Evolutionary conservation across 1,139 yeast species (phyloP), one percentile per base, ranked within the genome.

Genomic region (Candida mesenterica): DNA sequence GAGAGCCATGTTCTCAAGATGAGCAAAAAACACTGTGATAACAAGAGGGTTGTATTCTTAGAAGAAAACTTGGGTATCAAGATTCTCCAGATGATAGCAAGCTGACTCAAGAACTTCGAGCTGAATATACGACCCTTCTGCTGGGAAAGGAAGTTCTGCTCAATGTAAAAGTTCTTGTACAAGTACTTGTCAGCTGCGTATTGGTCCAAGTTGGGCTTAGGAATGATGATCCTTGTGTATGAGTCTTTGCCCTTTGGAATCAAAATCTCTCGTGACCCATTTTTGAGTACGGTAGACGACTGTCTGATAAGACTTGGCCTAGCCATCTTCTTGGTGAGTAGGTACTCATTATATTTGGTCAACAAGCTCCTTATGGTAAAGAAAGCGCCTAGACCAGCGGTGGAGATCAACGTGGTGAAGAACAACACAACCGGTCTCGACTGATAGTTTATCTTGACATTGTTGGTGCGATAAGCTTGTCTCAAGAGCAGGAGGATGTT

Each of bases 1-100:
- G 95, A 84, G 40, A 90, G 69, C 85, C 92, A 90, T 1, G 97
- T 90, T 60, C 97, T 72, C 45, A 88, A 68, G 20, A 87, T 69
- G 37, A 90, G 69, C 52, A 88, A 86, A 44, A 79, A 69, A 37
- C 94, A 79, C 52, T 90, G 96, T 5, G 88, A 68, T 3, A 77
- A 56, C 32, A 90, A 64, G 33, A 87, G 61, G 15, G 79, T 72
- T 0, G 90, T 70, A 50, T 87, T 87, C 52, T 79, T 81, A 45
- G 84, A 78, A 38, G 75, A 72, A 39, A 85, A 59, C 42, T 77
- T 76, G 1, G 97, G 97, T 7, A 89, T 81, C 47, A 90, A 67
- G 31, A 90, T 85, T 47, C 79, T 73, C 86, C 95, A 85, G 30
- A 90, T 76, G 23, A 90, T 87, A 24, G 70, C 64, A 45, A 88